Conservation (phyloP, 148 eudicot species). For the Limonium bicolor region DNA sequence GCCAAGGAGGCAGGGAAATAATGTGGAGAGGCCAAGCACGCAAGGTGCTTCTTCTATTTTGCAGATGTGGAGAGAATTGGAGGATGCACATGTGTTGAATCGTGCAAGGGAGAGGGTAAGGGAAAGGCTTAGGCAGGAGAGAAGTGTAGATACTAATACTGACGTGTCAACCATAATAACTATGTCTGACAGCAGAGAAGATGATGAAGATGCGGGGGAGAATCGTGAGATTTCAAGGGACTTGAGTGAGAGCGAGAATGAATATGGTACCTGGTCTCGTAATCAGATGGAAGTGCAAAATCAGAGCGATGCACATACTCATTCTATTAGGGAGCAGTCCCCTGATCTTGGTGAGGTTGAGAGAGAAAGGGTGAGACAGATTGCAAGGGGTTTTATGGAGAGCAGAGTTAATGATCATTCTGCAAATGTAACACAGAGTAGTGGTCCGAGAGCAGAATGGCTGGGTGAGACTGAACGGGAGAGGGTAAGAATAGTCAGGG, state of each 20-base stretch:
- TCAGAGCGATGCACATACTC: constrained; percentile 21
- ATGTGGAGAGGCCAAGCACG: constrained; percentile 65
- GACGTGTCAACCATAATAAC: constrained; percentile 42
- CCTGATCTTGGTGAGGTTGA: constrained; percentile 95
- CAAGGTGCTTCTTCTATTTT: constrained; percentile 65
- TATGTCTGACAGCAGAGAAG: constrained; percentile 32
- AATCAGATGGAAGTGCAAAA: constrained; percentile 36
- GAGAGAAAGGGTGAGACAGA: constrained; percentile 94
- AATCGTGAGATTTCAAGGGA: constrained; percentile 50
- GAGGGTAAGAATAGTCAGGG: constrained; percentile 91
- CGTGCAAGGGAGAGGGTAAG: constrained; percentile 69
- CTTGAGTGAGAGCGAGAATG: constrained; percentile 59
- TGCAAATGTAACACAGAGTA: constrained; percentile 38
- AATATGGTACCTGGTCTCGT: constrained; percentile 59
- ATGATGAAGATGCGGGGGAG: no score
- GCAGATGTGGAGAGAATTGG: constrained; percentile 99
- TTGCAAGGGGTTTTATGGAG: constrained; percentile 93
- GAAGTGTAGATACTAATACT: constrained; percentile 44
- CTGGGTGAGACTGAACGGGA: constrained; percentile 97
- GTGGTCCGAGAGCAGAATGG: constrained; percentile 74
- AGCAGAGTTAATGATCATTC: constrained; percentile 55
- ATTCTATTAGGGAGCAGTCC: constrained; percentile 78
- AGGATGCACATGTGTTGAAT: constrained; percentile 61
- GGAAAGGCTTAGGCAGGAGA: constrained; percentile 58
- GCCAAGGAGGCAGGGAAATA: constrained; percentile 57